Base-by-base conservation (phyloP, 164 flowering plant genomes). In the Protea cynaroides region DNA sequence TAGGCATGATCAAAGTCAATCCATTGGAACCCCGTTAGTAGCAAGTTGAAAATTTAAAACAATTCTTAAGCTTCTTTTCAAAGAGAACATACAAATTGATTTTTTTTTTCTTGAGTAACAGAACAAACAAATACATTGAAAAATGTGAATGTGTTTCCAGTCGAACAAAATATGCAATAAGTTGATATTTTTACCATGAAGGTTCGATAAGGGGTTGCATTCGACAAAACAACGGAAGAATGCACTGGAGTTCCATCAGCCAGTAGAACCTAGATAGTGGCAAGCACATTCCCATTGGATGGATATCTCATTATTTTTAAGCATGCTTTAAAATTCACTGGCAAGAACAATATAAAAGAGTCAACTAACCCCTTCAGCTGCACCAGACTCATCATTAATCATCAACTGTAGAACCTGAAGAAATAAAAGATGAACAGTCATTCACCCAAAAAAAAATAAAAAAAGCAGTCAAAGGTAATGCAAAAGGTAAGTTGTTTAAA, bases 191-290 rank as follows among this genome's bases (percentile, higher is more conserved):
- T 77, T 82, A 90, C 98, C 96, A 83, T 74, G 76, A 95, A 95
- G 56, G 99, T 95, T 65, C 67, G 82, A 64, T 88, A 81, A 50
- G 99, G 90, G 18, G 99, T 95, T 37, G 96, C 92, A 81, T 95
- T 95, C 50, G 99, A 91, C 72, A 95, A 69, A 66, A 95, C 92
- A 77, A 79, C 74, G 50, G 95, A 83, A 51, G 97, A 82, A 44
- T 67, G 76, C 68, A 94, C 82, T 47, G 47, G 21, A 44, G 90
- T 77, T 50, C 96, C 97, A 78, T 89, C 96, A 69, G 82, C 83
- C 76, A 94, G 66, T 76, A 83, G 63, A 43, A 92, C 90, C 98
- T 93, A 61, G 50, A 73, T 55, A 37, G 65, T 47, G 58, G 63
- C 25, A 63, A 65, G 51, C 59, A 67, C 60, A 58, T 64, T 43